These are phyloP conservation scores for Russula sp. DNA, from an alignment of 768 basidiomycete genomes.

Conservation along the genomic window DNA sequence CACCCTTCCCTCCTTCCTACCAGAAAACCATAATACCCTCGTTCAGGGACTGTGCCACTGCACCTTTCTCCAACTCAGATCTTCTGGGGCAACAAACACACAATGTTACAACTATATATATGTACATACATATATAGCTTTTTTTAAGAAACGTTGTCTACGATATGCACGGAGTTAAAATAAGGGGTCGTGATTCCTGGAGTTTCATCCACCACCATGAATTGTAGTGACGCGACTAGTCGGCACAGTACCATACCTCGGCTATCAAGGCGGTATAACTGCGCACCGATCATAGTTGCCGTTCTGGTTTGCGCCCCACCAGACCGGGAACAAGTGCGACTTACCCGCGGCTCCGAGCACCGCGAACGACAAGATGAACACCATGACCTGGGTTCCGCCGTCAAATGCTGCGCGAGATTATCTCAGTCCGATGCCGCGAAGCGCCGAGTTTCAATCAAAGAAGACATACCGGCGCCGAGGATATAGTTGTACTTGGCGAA, in stretches of 20 bases:
- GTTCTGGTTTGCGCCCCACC: constrained; percentile 52
- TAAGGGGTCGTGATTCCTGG: no score
- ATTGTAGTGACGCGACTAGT: no score
- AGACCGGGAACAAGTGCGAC: constrained; percentile 45
- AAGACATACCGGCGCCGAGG: constrained; percentile 31
- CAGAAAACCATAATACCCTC: no score
- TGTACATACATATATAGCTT: no score
- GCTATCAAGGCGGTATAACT: not conserved
- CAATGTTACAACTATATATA: no score
- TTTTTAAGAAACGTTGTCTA: no score
- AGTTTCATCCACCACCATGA: no score
- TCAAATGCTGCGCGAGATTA: constrained; percentile 35
- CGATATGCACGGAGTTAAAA: no score
- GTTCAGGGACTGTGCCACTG: no score
- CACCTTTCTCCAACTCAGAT: no score
- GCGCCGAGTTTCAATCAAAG: not conserved
- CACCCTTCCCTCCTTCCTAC: no score
- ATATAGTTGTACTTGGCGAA: constrained; percentile 37
- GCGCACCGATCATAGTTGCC: constrained; percentile 34
- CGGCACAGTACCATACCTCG: not conserved
- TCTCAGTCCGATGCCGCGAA: constrained; percentile 20
- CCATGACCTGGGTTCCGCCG: constrained; percentile 46
- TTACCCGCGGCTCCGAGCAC: constrained; percentile 45
- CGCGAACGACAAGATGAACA: constrained; percentile 27
- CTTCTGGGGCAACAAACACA: no score